Evolutionary conservation across 2,329 filamentous ascomycete genomes (phyloP).

Genomic region (Neofusicoccum parvum): DNA sequence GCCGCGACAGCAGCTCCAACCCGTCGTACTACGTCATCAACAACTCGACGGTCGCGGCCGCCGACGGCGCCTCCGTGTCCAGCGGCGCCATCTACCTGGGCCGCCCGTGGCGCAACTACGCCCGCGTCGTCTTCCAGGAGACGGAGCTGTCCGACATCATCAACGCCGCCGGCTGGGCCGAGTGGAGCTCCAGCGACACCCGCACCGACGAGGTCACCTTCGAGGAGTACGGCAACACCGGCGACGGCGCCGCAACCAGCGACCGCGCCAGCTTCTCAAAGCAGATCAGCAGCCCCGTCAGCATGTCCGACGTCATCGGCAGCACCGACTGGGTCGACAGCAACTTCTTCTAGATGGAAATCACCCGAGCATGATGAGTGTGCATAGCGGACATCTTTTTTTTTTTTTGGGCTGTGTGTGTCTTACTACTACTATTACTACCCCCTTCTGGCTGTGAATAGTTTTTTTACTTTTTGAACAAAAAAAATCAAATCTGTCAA

Average conservation of each 20-base stretch:
- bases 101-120: slow-evolving; percentile 52
- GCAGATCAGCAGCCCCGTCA: slow-evolving; percentile 8
- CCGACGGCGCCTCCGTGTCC: slow-evolving; percentile 34
- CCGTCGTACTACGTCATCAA: slow-evolving; percentile 56
- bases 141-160: slow-evolving; percentile 57
- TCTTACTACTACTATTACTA: background rate
- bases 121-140: slow-evolving; percentile 52
- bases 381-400: no score
- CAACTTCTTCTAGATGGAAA: background rate
- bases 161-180: slow-evolving; percentile 58
- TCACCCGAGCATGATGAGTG: no score
- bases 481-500: background rate
- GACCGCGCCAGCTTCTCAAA: slow-evolving; percentile 31
- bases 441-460: background rate
- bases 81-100: slow-evolving; percentile 48
- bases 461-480: background rate
- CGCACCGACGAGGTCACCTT: slow-evolving; percentile 17
- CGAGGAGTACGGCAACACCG: slow-evolving; percentile 58
- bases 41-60: slow-evolving; percentile 47
- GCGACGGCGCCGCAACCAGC: slow-evolving; percentile 52
- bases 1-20: slow-evolving; percentile 26
- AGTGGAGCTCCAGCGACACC: slow-evolving; percentile 38
- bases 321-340: slow-evolving; percentile 9
- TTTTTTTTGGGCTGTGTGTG: background rate
- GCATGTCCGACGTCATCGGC: background rate